These are phyloP conservation scores for Monosporascus cannonballus DNA, from an alignment of 2,329 filamentous ascomycete species.

Conservation along the genomic window DNA sequence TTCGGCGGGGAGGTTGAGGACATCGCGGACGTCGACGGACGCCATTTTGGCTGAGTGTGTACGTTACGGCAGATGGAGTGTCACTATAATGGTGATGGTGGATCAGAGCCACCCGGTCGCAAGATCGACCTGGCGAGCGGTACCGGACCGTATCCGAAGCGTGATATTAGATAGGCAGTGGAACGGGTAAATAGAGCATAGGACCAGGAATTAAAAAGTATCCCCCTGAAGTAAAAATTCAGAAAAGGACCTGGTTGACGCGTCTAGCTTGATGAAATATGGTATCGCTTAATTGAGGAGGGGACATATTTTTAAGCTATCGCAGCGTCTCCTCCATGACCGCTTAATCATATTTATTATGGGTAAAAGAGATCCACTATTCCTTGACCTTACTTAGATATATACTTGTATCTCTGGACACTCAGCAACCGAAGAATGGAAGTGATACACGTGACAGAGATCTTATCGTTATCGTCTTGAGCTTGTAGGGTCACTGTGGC, in stretches of 20 bases:
- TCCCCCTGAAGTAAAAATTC: background rate
- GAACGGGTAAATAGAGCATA: conserved; percentile 6
- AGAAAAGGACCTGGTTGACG: background rate
- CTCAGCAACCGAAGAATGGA: background rate
- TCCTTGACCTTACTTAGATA: too few relatives aligned
- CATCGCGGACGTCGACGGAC: conserved; percentile 78
- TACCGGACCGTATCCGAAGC: background rate
- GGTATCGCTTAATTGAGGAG: background rate
- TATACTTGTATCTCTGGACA: too few relatives aligned
- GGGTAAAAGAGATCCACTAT: too few relatives aligned
- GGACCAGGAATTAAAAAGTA: background rate
- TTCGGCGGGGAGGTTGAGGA: conserved; percentile 72
- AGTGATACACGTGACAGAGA: background rate
- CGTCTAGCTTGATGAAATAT: conserved; percentile 3
- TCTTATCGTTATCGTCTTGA: background rate
- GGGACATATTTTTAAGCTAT: background rate
- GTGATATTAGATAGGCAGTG: conserved; percentile 2
- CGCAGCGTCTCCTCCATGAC: background rate
- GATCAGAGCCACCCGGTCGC: background rate
- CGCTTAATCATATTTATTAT: too few relatives aligned
- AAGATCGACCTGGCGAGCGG: background rate
- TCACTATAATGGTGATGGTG: background rate
- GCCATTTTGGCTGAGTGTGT: conserved; percentile 46
- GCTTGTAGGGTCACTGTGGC: too few relatives aligned
- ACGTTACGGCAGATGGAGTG: background rate